Base-by-base conservation (phyloP, 441 rosid species). In the Arabidopsis lyrata region DNA sequence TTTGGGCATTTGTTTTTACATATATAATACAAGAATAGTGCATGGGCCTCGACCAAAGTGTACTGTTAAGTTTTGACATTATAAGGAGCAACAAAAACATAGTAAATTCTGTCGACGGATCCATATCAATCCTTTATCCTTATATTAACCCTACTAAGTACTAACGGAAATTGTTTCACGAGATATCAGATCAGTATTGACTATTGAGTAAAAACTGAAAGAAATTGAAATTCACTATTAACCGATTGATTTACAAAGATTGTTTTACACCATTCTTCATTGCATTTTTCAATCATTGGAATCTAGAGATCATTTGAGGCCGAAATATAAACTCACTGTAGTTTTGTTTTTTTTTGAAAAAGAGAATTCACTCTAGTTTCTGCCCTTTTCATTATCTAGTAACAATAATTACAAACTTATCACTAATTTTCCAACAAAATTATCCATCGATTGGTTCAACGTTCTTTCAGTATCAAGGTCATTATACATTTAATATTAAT, bases 31-130 rank as follows among this genome's bases (percentile, higher is more conserved):
- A 6, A 29, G 11, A 39, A 12, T 13, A 39, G 35, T 50, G 34
- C n/a, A 29, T 62, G 62, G 55, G 63, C 63, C 59, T 63, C 20
- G n/a, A 24, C 18, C 41, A 41, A 29, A 15, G 16, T 67, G 8
- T 15, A 12, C 18, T 32, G 57, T 34, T n/a, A n/a, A n/a, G n/a
- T n/a, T n/a, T n/a, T n/a, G n/a, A n/a, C n/a, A n/a, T n/a, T 16
- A 1, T 18, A 16, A 47, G 41, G 16, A 47, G 56, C 8, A 16
- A 12, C 8, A 47, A 47, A 42, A 32, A 15, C 66, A 27, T 8
- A 61, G 22, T 39, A 24, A 39, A 39, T 22, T 20, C 2, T 22
- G 34, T 39, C 2, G 47, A 11, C 44, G 13, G 29, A 13, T 29
- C 59, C 59, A 27, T 53, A 12, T 29, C 18, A 54, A 54, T 31